These are phyloP conservation scores for Cadophora gregata DNA, from an alignment of 2,329 filamentous ascomycete genomes.

Conservation along the genomic window DNA sequence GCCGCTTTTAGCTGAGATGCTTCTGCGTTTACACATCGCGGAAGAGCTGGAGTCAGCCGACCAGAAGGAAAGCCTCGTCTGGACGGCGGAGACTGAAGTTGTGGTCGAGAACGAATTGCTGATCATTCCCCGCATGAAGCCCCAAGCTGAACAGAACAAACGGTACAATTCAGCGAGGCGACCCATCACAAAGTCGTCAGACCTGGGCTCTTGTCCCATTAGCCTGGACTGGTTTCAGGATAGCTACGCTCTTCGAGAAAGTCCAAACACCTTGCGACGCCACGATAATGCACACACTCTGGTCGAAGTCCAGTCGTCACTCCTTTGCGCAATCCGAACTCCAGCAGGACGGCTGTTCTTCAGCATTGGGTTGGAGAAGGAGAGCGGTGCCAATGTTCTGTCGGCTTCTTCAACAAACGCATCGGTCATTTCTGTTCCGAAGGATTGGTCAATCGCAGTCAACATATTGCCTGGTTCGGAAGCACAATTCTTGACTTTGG, in stretches of 20 bases:
- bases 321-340: not conserved
- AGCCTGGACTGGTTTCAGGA: not conserved
- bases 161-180: not conserved
- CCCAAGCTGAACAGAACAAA: not conserved
- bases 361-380: not conserved
- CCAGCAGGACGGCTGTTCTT: not conserved
- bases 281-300: not conserved
- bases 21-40: not conserved
- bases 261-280: not conserved
- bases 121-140: not conserved
- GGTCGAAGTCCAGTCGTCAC: not conserved
- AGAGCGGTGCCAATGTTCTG: not conserved
- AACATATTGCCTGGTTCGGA: not conserved
- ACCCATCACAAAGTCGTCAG: not conserved
- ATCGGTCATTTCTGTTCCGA: not conserved
- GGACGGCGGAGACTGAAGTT: not conserved
- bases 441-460: not conserved
- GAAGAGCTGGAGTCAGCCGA: not conserved
- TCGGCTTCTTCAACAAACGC: not conserved
- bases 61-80: not conserved
- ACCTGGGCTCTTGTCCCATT: not conserved
- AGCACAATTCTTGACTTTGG: not conserved
- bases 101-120: not conserved
- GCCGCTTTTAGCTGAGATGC: not conserved
- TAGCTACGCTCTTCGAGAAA: not conserved